Percentiles rank a stretch among this genome's conserved stretches.
Conservation (phyloP, 495 filamentous ascomycete genomes). For the Cercophora newfieldiana region DNA sequence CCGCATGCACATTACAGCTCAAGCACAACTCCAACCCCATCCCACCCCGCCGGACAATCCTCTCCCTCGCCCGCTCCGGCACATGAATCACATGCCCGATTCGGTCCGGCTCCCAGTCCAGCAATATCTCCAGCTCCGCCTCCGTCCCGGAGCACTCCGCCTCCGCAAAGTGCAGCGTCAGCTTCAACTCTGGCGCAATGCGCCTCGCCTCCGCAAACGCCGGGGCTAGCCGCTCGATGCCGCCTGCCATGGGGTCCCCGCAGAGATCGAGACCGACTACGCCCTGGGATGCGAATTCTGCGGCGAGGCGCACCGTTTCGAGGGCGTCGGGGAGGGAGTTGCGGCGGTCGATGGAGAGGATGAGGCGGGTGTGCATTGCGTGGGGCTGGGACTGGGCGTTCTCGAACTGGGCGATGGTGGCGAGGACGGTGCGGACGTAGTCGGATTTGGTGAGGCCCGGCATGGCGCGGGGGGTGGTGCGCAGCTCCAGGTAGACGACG, state of each 20-base stretch:
- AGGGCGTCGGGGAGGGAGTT: constrained; percentile 57
- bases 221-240: constrained; percentile 55
- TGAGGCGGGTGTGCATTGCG: constrained; percentile 64
- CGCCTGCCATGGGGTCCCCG: constrained; percentile 69
- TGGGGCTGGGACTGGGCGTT: constrained; percentile 14
- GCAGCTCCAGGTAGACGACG: constrained; percentile 77
- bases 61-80: constrained; percentile 52
- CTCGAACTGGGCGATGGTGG: constrained; percentile 54
- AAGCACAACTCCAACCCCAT: constrained; percentile 76
- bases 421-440: constrained; percentile 67
- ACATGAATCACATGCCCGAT: constrained; percentile 82
- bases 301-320: constrained; percentile 63
- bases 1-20: constrained; percentile 77
- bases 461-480: constrained; percentile 72
- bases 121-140: constrained; percentile 60
- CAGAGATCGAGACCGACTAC: constrained; percentile 82
- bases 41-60: constrained; percentile 47
- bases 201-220: constrained; percentile 58
- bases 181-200: constrained; percentile 46
- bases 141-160: constrained; percentile 50
- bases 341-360: constrained; percentile 74
- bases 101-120: constrained; percentile 66
- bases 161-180: constrained; percentile 84
- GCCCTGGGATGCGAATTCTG: constrained; percentile 51
- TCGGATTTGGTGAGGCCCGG: constrained; percentile 57